These are phyloP conservation scores for Nyssa sinensis DNA, from an alignment of 148 eudicot species.

Conservation along the genomic window DNA sequence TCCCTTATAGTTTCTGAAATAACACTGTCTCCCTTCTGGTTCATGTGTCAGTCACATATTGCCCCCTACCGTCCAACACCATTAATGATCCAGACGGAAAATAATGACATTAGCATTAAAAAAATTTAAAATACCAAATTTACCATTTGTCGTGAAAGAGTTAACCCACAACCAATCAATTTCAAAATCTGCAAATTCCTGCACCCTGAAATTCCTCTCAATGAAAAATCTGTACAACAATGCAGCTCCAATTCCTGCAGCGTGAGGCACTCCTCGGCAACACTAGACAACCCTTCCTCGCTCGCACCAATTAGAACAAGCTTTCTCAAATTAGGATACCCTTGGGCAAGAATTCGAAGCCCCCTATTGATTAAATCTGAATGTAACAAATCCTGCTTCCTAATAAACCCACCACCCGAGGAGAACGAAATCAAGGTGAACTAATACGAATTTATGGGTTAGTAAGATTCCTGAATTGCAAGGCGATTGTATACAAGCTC, in stretches of 20 bases:
- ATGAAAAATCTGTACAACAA: slow-evolving; percentile 50
- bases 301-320: slow-evolving; percentile 54
- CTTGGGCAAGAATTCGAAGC: slow-evolving; percentile 46
- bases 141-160: too few relatives aligned
- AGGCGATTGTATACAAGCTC: slow-evolving; percentile 43
- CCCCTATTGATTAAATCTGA: slow-evolving; percentile 37
- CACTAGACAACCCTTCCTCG: slow-evolving; percentile 48
- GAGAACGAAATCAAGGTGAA: slow-evolving; percentile 44
- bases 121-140: too few relatives aligned
- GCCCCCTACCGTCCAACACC: too few relatives aligned
- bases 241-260: slow-evolving; percentile 85
- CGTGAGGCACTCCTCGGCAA: slow-evolving; percentile 57
- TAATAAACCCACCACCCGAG: slow-evolving; percentile 35
- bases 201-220: slow-evolving; percentile 56
- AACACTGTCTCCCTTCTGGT: too few relatives aligned
- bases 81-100: too few relatives aligned
- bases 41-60: too few relatives aligned
- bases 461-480: slow-evolving; percentile 59
- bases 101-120: too few relatives aligned
- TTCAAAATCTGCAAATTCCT: slow-evolving; percentile 81
- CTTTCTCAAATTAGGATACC: slow-evolving; percentile 69
- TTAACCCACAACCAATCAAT: slow-evolving; percentile 53
- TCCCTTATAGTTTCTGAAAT: too few relatives aligned
- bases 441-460: slow-evolving; percentile 43
- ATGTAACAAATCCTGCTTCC: slow-evolving; percentile 41